Percentiles rank a stretch among this genome's conserved stretches.
phyloP scores from a whole-genome alignment of 23 red algal genomes.

The Chondrus crispus region DNA sequence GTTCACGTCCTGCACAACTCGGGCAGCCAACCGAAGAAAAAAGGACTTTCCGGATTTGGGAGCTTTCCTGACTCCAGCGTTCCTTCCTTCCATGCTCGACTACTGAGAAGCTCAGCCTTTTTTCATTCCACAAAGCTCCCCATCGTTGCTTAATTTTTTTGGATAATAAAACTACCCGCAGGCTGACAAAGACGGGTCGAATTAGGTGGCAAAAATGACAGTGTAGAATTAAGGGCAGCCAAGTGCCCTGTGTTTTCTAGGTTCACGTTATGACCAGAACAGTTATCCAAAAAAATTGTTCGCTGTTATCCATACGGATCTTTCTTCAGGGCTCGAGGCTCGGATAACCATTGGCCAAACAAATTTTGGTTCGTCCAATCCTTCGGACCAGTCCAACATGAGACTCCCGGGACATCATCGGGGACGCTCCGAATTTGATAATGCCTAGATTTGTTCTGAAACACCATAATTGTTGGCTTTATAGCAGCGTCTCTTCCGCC shows the following conservation, averaged over 20 bases:
- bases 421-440: not conserved
- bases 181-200: not conserved
- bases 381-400: constrained; percentile 1
- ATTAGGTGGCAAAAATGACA: not conserved
- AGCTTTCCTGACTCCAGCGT: not conserved
- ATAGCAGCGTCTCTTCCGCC: not conserved
- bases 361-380: not conserved
- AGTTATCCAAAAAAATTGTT: not conserved
- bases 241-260: not conserved
- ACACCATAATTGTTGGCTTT: not conserved
- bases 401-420: not conserved
- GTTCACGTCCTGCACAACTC: not conserved
- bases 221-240: not conserved
- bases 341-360: not conserved
- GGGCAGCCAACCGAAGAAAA: not conserved
- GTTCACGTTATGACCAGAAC: not conserved
- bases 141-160: not conserved
- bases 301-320: not conserved
- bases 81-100: no score
- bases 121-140: not conserved
- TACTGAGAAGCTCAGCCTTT: not conserved
- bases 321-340: not conserved
- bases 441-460: not conserved
- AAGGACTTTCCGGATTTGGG: not conserved
- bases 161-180: not conserved